These are phyloP conservation scores for Liriodendron chinense DNA, from an alignment of 164 flowering plant species.

Conservation along the genomic window DNA sequence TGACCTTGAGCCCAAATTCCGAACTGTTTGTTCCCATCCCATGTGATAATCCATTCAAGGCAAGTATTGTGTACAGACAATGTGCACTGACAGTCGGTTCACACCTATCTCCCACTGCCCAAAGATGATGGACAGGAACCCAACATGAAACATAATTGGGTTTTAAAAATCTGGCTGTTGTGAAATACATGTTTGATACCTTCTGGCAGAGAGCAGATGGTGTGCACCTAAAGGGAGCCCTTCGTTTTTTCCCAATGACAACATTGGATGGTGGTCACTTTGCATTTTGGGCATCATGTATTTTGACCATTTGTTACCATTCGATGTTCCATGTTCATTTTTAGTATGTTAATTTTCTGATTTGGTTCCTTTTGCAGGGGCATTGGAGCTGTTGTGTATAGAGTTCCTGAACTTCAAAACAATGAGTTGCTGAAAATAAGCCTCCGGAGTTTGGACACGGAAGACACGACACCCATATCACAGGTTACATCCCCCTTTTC, in stretches of 20 bases:
- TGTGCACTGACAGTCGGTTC: too few species aligned
- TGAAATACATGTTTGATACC: too few species aligned
- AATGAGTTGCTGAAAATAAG: slow-evolving; percentile 66
- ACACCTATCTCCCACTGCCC: too few species aligned
- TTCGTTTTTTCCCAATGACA: not conserved
- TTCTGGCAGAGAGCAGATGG: too few species aligned
- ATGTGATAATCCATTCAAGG: too few species aligned
- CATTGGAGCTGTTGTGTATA: slow-evolving; percentile 82
- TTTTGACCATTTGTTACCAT: not conserved
- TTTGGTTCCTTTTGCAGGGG: slow-evolving; percentile 38
- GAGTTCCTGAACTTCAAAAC: slow-evolving; percentile 68
- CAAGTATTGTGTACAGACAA: too few species aligned
- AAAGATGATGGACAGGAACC: too few species aligned
- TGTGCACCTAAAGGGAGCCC: not conserved
- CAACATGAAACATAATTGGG: too few species aligned
- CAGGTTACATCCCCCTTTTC: slow-evolving; percentile 29
- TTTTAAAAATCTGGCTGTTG: too few species aligned
- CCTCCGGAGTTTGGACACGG: slow-evolving; percentile 60
- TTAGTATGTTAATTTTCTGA: not conserved
- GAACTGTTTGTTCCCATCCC: too few species aligned
- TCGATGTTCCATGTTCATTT: not conserved
- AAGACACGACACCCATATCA: slow-evolving; percentile 81
- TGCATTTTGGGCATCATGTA: not conserved
- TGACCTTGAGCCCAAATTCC: too few species aligned
- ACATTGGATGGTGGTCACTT: not conserved